phyloP scores from a whole-genome alignment of 331 rosid genomes.

The Stylosanthes scabra region DNA sequence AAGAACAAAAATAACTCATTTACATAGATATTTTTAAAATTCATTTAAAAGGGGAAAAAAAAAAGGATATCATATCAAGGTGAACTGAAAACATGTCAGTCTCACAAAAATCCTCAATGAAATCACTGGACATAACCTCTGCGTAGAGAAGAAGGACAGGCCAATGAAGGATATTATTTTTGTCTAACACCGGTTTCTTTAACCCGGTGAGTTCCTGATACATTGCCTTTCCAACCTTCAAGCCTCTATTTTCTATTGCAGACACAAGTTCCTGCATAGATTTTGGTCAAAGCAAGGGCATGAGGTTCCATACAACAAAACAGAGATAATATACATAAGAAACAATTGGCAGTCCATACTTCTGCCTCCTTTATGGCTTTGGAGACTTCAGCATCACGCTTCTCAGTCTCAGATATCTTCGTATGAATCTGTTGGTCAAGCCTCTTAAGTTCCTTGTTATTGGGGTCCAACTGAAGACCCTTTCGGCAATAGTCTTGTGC shows the following conservation, averaged over 20 bases:
- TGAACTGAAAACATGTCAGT: conserved; percentile 85
- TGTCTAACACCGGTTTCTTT: conserved; percentile 73
- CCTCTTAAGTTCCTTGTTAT: conserved; percentile 72
- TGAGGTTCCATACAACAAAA: conserved; percentile 34
- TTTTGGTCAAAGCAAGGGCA: conserved; percentile 41
- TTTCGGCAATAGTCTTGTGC: conserved; percentile 66
- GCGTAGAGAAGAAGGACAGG: conserved; percentile 96
- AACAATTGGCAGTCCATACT: conserved; percentile 50
- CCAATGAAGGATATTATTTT: conserved; percentile 84
- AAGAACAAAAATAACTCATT: conserved; percentile 18
- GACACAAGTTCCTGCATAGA: conserved; percentile 68
- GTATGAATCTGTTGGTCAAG: conserved; percentile 62
- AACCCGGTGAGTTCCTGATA: conserved; percentile 78
- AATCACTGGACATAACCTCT: conserved; percentile 96
- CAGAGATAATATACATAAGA: conserved; percentile 16
- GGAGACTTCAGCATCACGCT: conserved; percentile 76
- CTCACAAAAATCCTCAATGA: conserved; percentile 96
- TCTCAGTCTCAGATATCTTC: conserved; percentile 61
- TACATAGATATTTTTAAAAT: not conserved
- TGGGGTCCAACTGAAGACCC: conserved; percentile 74
- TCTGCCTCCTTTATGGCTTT: conserved; percentile 68
- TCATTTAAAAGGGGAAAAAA: conserved; percentile 14
- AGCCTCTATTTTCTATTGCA: conserved; percentile 66
- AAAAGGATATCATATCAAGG: conserved; percentile 94
- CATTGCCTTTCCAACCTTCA: conserved; percentile 79